phyloP scores from a whole-genome alignment of 441 rosid species.

The Erodium trifolium region DNA sequence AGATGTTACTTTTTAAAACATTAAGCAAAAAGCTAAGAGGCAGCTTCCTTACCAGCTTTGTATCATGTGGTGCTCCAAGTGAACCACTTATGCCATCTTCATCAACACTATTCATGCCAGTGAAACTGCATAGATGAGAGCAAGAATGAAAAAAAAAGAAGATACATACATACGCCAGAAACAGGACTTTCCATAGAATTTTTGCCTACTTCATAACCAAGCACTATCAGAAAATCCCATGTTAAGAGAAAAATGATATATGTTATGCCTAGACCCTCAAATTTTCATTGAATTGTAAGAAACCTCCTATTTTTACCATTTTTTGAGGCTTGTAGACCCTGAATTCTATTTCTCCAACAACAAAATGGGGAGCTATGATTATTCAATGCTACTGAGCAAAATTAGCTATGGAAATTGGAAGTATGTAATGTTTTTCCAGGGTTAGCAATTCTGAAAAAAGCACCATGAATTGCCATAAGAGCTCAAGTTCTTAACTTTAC shows the following conservation, averaged over 20 bases:
- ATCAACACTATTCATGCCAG: slow-evolving; percentile 46
- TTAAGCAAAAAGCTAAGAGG: not conserved
- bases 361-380: not conserved
- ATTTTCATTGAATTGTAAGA: not conserved
- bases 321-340: not conserved
- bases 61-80: slow-evolving; percentile 2
- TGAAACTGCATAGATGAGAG: slow-evolving; percentile 46
- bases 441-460: not conserved
- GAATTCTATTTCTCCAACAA: not conserved
- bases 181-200: not conserved
- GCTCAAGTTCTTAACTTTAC: not conserved
- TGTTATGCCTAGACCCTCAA: not conserved
- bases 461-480: not conserved
- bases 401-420: not conserved
- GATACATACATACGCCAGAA: not conserved
- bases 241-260: not conserved
- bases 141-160: not conserved
- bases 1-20: not conserved
- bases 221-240: not conserved
- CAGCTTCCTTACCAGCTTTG: slow-evolving; percentile 14
- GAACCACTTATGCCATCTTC: slow-evolving; percentile 25
- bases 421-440: not conserved
- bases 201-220: too few species aligned
- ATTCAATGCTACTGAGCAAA: not conserved
- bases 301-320: not conserved